Evolutionary conservation across 352 stramenopile species (phyloP).

Genomic region (Phytophthora pseudosyringae): DNA sequence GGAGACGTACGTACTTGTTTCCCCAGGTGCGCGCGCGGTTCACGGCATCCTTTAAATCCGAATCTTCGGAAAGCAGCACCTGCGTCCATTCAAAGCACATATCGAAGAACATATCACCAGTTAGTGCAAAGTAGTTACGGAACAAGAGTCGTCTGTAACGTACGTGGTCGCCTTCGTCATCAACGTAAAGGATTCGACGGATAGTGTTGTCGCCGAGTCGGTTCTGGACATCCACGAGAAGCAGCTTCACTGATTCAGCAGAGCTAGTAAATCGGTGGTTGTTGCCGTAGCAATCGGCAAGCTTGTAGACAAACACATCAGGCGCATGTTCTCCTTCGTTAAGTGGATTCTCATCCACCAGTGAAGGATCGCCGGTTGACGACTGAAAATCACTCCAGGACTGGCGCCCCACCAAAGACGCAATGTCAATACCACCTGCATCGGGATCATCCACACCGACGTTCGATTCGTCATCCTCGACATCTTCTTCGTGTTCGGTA

Average conservation of each 20-base stretch:
- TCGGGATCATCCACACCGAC: slow-evolving; percentile 41
- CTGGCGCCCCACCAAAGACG: slow-evolving; percentile 41
- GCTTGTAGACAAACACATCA: slow-evolving; percentile 84
- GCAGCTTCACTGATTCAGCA: slow-evolving; percentile 70
- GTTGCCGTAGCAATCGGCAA: slow-evolving; percentile 81
- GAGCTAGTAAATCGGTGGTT: slow-evolving; percentile 90
- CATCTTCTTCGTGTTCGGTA: slow-evolving; percentile 38
- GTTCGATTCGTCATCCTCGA: slow-evolving; percentile 46
- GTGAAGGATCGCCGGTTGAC: slow-evolving; percentile 33
- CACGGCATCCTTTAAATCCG: slow-evolving; percentile 84
- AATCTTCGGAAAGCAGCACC: slow-evolving; percentile 81
- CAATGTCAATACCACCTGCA: slow-evolving; percentile 33
- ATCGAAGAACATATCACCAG: too few relatives aligned
- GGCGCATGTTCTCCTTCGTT: slow-evolving; percentile 33
- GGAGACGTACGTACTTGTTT: slow-evolving; percentile 86
- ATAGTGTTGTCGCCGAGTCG: slow-evolving; percentile 81
- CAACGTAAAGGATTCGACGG: slow-evolving; percentile 77
- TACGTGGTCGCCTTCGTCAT: slow-evolving; percentile 86
- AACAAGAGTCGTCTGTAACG: slow-evolving; percentile 7
- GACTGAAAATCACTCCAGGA: slow-evolving; percentile 62
- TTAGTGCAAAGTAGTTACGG: slow-evolving; percentile 1
- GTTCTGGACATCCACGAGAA: slow-evolving; percentile 75
- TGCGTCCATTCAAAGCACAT: slow-evolving; percentile 25
- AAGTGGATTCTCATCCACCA: slow-evolving; percentile 40
- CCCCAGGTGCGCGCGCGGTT: slow-evolving; percentile 76